These are phyloP conservation scores for Pulveroboletus frians DNA, from an alignment of 768 basidiomycete species.

Conservation along the genomic window DNA sequence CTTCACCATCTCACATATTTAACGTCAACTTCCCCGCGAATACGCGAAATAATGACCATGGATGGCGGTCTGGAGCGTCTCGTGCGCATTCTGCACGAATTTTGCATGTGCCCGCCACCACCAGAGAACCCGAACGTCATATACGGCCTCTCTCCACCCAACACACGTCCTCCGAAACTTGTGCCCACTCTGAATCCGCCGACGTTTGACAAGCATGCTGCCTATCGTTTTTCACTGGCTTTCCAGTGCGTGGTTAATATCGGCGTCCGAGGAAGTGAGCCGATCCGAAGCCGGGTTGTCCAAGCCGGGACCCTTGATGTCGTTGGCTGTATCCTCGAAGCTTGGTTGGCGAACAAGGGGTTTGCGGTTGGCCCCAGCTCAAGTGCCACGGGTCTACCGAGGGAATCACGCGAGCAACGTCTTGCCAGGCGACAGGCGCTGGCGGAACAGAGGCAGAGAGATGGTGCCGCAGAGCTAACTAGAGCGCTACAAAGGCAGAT, in stretches of 20 bases:
- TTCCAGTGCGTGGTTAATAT: constrained; percentile 98
- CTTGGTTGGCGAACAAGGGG: constrained; percentile 85
- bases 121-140: constrained; percentile 72
- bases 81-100: constrained; percentile 85
- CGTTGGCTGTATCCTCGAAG: constrained; percentile 89
- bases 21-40: constrained; percentile 94
- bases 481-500: constrained; percentile 54
- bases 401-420: constrained; percentile 73
- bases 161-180: constrained; percentile 49
- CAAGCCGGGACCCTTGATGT: constrained; percentile 93
- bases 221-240: constrained; percentile 85
- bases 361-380: constrained; percentile 81
- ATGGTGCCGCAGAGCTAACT: constrained; percentile 48
- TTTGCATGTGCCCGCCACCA: constrained; percentile 76
- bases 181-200: constrained; percentile 61
- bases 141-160: constrained; percentile 72
- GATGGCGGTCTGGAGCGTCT: constrained; percentile 97
- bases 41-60: constrained; percentile 97
- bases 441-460: constrained; percentile 52
- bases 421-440: constrained; percentile 55
- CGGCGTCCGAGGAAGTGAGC: constrained; percentile 91
- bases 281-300: constrained; percentile 85
- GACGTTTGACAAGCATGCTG: constrained; percentile 75
- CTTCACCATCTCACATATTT: constrained; percentile 94
- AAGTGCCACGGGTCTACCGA: constrained; percentile 66